Evolutionary conservation across 345 rosid genomes (phyloP).

Genomic region (Draba incana): DNA sequence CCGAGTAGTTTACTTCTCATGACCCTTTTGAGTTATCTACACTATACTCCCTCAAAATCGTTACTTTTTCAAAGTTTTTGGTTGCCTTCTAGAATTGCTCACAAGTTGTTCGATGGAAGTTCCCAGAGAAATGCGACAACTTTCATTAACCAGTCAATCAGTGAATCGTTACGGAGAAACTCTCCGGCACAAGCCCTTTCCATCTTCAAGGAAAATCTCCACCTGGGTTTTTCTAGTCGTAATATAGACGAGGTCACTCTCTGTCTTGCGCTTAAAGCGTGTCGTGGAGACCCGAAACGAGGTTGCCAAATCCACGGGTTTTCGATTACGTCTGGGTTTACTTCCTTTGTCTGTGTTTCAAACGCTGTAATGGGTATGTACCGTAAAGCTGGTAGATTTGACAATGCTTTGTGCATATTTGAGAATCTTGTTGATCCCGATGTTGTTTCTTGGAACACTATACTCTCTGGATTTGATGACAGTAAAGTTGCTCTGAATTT

Average conservation of each 20-base stretch:
- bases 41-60: conserved; percentile 26
- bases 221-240: conserved; percentile 31
- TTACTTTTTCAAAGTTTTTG: conserved; percentile 19
- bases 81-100: conserved; percentile 31
- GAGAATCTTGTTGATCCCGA: conserved; percentile 64
- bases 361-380: conserved; percentile 79
- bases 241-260: conserved; percentile 58
- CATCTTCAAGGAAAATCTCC: conserved; percentile 49
- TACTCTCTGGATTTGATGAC: conserved; percentile 72
- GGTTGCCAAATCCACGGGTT: conserved; percentile 80
- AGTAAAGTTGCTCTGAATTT: conserved; percentile 55
- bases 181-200: conserved; percentile 47
- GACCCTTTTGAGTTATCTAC: conserved; percentile 33
- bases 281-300: conserved; percentile 50
- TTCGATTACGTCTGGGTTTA: conserved; percentile 60
- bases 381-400: conserved; percentile 59
- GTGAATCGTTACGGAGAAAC: conserved; percentile 43
- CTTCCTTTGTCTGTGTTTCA: conserved; percentile 56
- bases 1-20: conserved; percentile 33
- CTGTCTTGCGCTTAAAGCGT: conserved; percentile 70
- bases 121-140: conserved; percentile 35
- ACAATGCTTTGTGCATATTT: conserved; percentile 59
- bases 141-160: conserved; percentile 48
- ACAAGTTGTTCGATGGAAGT: conserved; percentile 46
- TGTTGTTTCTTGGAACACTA: conserved; percentile 88